Evolutionary conservation across 208 protist species (phyloP), one percentile per base, ranked within the genome.

Genomic region (Crithidia thermophila): DNA sequence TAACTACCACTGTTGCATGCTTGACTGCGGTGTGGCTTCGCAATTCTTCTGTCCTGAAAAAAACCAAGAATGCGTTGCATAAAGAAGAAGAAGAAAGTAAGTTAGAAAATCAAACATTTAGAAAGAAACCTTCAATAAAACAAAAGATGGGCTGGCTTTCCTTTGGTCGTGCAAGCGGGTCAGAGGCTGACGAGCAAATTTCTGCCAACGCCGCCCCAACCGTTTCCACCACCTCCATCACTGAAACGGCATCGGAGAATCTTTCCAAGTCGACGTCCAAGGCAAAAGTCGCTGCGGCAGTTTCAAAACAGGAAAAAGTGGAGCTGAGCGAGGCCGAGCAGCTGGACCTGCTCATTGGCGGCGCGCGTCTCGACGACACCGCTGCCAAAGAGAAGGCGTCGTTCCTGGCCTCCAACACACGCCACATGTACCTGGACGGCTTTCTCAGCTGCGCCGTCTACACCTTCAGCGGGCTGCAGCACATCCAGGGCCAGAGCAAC

Each of bases 401-500:
- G 10, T 87, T 91, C 63, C 43, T 89, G 3, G 21, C 72, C 9
- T 84, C 75, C 18, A 94, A 94, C 58, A 55, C 5, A 10, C 70
- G 88, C 9, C 88, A 94, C 72, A 83, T 58, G 56, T 77, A 82
- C 46, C 67, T 64, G 1, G 88, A 94, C 65, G 83, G 49, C 7
- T 14, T 81, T 0, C 51, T 87, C 18, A 77, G 81, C 28, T 71
- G 75, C 18, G 77, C 76, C 8, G 78, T 72, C 11, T 94, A 94
- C 75, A 85, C 77, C 21, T 87, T 90, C 69, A 79, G 83, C 47
- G 81, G 79, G 0, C 60, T 88, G 51, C 74, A 89, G 59, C 85
- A 91, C 59, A 57, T 91, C 9, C 71, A 82, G n/a, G 88, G 88
- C 1, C 88, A 94, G 55, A 82, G 85, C 66, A 94, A 73, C 39